Percentiles rank a stretch among this genome's conserved stretches.
Conservation (phyloP, 257 asterid genomes). For the Penstemon barbatus region DNA sequence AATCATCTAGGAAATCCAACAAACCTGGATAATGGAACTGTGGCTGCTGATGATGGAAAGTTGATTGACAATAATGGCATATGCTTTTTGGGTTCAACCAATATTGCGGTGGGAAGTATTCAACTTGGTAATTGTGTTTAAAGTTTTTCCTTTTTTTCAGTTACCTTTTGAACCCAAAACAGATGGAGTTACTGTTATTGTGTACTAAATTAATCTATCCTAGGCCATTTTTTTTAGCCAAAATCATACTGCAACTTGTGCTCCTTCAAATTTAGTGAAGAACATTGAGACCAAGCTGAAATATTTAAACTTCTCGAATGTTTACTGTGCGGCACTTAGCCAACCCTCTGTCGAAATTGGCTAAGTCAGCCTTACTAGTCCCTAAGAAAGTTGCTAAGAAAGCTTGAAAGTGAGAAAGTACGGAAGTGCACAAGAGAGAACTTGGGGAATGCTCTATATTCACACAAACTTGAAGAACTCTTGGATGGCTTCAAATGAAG, state of each 20-base stretch:
- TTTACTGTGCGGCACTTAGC: too few species aligned
- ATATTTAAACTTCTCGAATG: too few species aligned
- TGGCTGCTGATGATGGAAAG: slow-evolving; percentile 32
- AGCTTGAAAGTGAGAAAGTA: too few species aligned
- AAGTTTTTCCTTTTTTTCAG: not conserved
- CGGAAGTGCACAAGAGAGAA: too few species aligned
- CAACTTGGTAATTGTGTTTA: slow-evolving; percentile 46
- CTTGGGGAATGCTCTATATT: too few species aligned
- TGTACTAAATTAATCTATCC: not conserved
- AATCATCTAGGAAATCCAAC: slow-evolving; percentile 30
- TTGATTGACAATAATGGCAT: slow-evolving; percentile 32
- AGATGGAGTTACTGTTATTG: slow-evolving; percentile 2
- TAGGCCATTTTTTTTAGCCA: not conserved
- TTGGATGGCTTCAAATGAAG: too few species aligned
- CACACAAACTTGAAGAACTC: too few species aligned
- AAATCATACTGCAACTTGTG: not conserved
- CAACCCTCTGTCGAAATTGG: too few species aligned
- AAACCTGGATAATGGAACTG: slow-evolving; percentile 24
- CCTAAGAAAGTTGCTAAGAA: too few species aligned
- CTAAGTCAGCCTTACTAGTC: too few species aligned
- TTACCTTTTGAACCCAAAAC: slow-evolving; percentile 8
- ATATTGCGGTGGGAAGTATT: slow-evolving; percentile 65
- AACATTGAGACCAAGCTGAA: slow-evolving; percentile 12
- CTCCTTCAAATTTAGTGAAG: not conserved
- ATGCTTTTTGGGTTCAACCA: slow-evolving; percentile 70